Conservation (phyloP, 441 rosid species). For the Gossypium lobatum region DNA sequence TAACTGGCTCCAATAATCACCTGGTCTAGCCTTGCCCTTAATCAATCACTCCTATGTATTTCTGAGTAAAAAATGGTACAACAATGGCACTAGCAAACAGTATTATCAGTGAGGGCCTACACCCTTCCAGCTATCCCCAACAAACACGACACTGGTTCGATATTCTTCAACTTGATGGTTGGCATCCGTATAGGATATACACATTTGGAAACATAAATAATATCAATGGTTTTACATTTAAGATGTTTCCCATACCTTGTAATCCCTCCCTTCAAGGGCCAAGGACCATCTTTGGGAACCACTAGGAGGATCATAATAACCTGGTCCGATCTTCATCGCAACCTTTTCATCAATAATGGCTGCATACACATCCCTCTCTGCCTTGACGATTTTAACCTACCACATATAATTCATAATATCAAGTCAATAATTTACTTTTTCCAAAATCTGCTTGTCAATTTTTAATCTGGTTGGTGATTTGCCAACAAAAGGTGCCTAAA, state of each 20-base stretch:
- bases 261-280: conserved; percentile 59
- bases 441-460: not conserved
- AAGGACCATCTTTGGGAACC: conserved; percentile 52
- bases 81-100: not conserved
- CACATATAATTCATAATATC: not conserved
- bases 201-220: not conserved
- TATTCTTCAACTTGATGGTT: conserved; percentile 4
- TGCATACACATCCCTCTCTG: conserved; percentile 77
- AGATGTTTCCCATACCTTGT: conserved; percentile 84
- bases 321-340: conserved; percentile 90
- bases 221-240: conserved; percentile 17
- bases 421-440: conserved; percentile 5
- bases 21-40: not conserved
- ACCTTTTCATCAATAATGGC: conserved; percentile 70
- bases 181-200: not conserved
- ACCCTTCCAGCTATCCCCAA: not conserved
- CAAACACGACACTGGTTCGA: conserved; percentile 3
- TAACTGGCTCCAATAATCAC: conserved; percentile 6
- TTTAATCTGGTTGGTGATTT: not conserved
- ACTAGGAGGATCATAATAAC: conserved; percentile 61
- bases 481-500: not conserved
- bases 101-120: not conserved
- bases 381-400: conserved; percentile 64
- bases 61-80: not conserved
- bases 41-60: not conserved